Base-by-base conservation (phyloP, 371 early-diverging fungal genomes). In the Mucor plumbeus region DNA sequence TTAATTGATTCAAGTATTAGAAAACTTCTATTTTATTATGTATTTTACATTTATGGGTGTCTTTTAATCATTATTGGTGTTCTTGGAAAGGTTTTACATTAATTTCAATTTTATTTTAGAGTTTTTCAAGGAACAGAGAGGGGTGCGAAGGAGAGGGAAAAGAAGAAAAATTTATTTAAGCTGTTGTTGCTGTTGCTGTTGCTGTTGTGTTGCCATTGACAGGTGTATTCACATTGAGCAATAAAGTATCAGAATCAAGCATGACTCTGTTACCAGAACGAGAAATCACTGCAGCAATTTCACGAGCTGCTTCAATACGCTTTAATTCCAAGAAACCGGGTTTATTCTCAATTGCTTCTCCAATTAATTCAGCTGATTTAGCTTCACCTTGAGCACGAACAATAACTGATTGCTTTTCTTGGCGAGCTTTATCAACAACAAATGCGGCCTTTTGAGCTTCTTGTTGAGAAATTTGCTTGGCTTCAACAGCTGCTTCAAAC, bases 381-480 rank as follows among this genome's bases (percentile, higher is more conserved):
- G 99, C 98, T 74, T 99, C 99, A 86, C 99, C 98, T 82, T 97
- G 92, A 59, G 99, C 99, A 70, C 90, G 88, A 57, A 99, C 94
- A 80, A 99, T 97, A 68, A 92, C 95, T 41, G 96, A 94, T 84
- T 97, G 96, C 87, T 99, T 98, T 83, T 99, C 98, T 84, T 96
- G 96, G 65, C 87, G 89, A 31, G 99, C 98, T 56, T 93, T 90
- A 72, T 98, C 98, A n/a, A 99, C 98, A 53, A 97, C 88, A 76
- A 94, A 99, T 38, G 94, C 92, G 31, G 98, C 98, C 40, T 97
- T 88, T 85, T 99, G 98, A 15, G 98, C 99, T 68, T 98, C 97
- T 84, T 99, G 98, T 79, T 99, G 99, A 55, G 99, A 98, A 83
- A 98, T 97, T 86, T 99, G 99, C 88, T 99, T 99, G 64, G 96